Conservation (phyloP, 768 basidiomycete genomes). For the Mycena chlorophos region DNA sequence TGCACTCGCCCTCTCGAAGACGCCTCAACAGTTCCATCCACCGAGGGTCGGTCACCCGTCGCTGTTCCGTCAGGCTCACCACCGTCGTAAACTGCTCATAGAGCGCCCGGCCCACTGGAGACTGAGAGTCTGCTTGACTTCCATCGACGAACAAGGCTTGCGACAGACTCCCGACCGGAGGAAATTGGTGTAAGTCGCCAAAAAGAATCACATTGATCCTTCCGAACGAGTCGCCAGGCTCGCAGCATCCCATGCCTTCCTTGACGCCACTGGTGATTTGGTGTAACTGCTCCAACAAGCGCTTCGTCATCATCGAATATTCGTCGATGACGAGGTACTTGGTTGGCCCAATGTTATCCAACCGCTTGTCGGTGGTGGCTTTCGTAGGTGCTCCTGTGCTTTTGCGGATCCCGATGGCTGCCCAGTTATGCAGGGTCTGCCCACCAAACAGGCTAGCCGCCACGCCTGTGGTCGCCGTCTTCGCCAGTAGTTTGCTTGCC, state of each 20-base stretch:
- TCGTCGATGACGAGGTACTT: background rate
- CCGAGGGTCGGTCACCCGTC: conserved; percentile 29
- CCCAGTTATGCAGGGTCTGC: conserved; percentile 34
- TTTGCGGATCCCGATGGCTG: conserved; percentile 21
- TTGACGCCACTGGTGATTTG: background rate
- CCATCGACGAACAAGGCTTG: background rate
- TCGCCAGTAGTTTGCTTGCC: conserved; percentile 25
- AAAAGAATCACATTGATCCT: background rate
- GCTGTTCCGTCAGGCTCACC: conserved; percentile 38
- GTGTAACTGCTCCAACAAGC: background rate
- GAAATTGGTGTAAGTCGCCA: background rate
- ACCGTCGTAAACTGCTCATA: conserved; percentile 35
- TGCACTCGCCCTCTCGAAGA: conserved; percentile 30
- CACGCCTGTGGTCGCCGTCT: conserved; percentile 40
- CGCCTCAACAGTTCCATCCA: conserved; percentile 34
- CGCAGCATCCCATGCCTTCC: background rate
- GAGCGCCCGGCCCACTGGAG: conserved; percentile 1
- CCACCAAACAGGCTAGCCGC: conserved; percentile 42
- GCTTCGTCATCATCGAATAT: background rate
- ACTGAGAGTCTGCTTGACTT: background rate
- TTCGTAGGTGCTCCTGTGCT: background rate
- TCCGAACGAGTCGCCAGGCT: background rate
- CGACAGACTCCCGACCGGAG: background rate
- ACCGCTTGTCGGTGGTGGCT: background rate
- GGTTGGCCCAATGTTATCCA: conserved; percentile 19